A percentile compares a stretch with the other conserved stretches of the same genome.
These are phyloP conservation scores for Cenchrus fungigraminus DNA, from an alignment of 176 grass and related monocot species.

Conservation along the genomic window DNA sequence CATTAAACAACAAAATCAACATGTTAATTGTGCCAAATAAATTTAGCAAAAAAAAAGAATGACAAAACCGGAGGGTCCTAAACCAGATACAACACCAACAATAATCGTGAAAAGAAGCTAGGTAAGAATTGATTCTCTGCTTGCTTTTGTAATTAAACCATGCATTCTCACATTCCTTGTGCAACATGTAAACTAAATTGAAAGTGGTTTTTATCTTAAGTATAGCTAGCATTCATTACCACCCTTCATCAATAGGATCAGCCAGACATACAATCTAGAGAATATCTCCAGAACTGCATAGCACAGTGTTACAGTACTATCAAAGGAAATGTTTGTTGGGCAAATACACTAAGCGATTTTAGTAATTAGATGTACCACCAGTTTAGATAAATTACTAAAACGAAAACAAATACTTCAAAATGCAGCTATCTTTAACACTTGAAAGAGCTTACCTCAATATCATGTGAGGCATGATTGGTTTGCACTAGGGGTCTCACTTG, in stretches of 20 bases:
- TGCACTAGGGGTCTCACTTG: background rate
- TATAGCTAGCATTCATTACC: background rate
- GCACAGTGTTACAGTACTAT: background rate
- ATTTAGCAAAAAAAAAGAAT: background rate
- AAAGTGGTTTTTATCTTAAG: background rate
- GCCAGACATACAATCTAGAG: background rate
- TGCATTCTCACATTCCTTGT: background rate
- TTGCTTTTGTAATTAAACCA: background rate
- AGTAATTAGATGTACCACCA: background rate
- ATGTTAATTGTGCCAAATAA: background rate
- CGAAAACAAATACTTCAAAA: background rate
- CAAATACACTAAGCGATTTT: background rate
- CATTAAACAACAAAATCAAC: background rate
- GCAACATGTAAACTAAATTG: background rate
- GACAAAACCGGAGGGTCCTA: background rate
- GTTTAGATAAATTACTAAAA: background rate
- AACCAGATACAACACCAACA: background rate
- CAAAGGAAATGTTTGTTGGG: background rate
- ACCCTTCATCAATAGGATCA: background rate
- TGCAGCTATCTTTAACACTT: background rate
- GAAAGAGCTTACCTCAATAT: constrained; percentile 17
- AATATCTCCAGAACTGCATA: background rate
- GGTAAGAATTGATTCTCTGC: background rate
- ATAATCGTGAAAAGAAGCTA: background rate
- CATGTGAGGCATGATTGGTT: background rate